These are phyloP conservation scores for Sporothrix pallida DNA, from an alignment of 2,329 filamentous ascomycete species.

Conservation along the genomic window DNA sequence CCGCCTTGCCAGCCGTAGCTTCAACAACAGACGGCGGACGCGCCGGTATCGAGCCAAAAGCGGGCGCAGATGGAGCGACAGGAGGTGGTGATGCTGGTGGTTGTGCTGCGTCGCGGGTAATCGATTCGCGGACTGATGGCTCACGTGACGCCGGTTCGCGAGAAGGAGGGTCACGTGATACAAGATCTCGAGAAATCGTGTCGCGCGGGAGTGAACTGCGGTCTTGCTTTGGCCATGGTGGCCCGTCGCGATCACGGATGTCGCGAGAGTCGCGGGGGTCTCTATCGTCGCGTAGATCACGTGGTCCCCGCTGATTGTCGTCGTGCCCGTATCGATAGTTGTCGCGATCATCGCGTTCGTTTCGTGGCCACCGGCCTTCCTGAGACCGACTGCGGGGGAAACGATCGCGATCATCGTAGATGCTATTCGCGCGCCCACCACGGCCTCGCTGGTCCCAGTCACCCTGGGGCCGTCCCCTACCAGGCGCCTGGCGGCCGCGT, in stretches of 20 bases:
- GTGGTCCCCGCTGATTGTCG: slow-evolving; percentile 44
- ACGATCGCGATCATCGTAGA: slow-evolving; percentile 69
- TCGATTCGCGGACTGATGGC: background rate
- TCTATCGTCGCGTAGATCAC: slow-evolving; percentile 57
- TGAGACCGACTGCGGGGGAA: slow-evolving; percentile 68
- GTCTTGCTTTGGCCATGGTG: slow-evolving; percentile 59
- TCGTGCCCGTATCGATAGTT: slow-evolving; percentile 47
- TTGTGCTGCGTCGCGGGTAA: slow-evolving; percentile 40
- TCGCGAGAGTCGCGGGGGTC: slow-evolving; percentile 50
- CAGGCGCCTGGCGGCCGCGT: slow-evolving; percentile 53
- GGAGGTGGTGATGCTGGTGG: slow-evolving; percentile 62
- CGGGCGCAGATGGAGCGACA: slow-evolving; percentile 62
- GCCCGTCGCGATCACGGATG: slow-evolving; percentile 47
- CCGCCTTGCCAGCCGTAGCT: slow-evolving; percentile 51
- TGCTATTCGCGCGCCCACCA: slow-evolving; percentile 53
- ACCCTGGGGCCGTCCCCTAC: slow-evolving; percentile 55
- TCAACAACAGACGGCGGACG: slow-evolving; percentile 50
- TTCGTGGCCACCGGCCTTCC: slow-evolving; percentile 63
- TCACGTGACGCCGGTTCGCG: slow-evolving; percentile 6
- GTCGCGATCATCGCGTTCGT: slow-evolving; percentile 59
- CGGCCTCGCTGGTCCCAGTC: slow-evolving; percentile 58
- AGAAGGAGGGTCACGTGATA: slow-evolving; percentile 33
- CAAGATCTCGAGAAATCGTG: slow-evolving; percentile 50
- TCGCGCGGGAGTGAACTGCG: slow-evolving; percentile 57
- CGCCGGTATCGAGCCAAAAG: slow-evolving; percentile 62